Base-by-base conservation (phyloP, 2,329 filamentous ascomycete species). In the Scedosporium aurantiacum region DNA sequence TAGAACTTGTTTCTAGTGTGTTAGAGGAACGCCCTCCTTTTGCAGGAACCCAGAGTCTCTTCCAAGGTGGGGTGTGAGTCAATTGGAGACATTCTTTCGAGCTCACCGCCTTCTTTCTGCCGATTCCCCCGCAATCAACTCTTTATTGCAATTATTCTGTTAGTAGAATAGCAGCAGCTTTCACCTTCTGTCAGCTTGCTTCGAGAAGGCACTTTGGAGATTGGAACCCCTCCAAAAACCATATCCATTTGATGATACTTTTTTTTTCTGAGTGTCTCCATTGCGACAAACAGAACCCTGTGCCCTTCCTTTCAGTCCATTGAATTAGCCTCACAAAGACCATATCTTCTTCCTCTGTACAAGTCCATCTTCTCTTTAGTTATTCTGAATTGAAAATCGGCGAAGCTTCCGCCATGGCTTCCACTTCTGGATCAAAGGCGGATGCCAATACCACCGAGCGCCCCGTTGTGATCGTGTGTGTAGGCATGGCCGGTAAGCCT, bases 401-500 rank as follows among this genome's bases (percentile, higher is more conserved):
- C 18, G n/a, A 47, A 7, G 43, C 43, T 25, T 23, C 27, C 28
- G 32, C 10, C 18, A 60, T 60, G 58, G 58, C 58, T 40, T 60
- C 58, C 1, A 18, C 47, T 23, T 60, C 58, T 7, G 23, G 25
- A 25, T 27, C 45, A n/a, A 37, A 32, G 5, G 47, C n/a, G 7
- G 47, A 37, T 37, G 32, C 32, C 32, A 37, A 32, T 18, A n/a
- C 58, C 32, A 55, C 60, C n/a, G 60, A 65, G 5, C 64, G 64
- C 14, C 89, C 91, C 47, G 86, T 90, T 55, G 84, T 90, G 64
- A 87, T 99, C 63, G 91, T 97, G 69, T 97, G 92, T 74, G 87
- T 99, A 57, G 94, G 94, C 79, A 97, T 97, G 93, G 94, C 94
- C 69, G 93, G 87, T 87, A 76, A 69, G 77, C 67, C 55, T 59